Evolutionary conservation across 2,329 filamentous ascomycete species (phyloP).

Genomic region (Hypomyces rosellus): DNA sequence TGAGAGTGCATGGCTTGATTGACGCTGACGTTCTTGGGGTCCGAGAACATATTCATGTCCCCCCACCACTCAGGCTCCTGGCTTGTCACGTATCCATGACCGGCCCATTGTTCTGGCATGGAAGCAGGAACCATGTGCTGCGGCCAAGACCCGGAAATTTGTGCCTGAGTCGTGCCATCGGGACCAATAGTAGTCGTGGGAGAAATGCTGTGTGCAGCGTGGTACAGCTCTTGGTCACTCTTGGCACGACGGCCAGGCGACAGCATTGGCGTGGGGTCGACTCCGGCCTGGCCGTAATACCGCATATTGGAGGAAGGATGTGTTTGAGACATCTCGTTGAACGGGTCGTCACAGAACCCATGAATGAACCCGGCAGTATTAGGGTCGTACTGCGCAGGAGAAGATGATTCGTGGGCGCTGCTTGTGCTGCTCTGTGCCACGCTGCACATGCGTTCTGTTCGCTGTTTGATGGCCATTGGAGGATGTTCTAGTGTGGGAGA

Average conservation of each 20-base stretch:
- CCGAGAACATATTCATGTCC: slow-evolving; percentile 14
- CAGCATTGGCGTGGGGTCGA: slow-evolving; percentile 30
- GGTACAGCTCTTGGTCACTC: slow-evolving; percentile 23
- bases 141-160: slow-evolving; percentile 13
- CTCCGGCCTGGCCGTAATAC: slow-evolving; percentile 26
- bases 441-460: slow-evolving; percentile 19
- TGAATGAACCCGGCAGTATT: slow-evolving; percentile 26
- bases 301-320: slow-evolving; percentile 19
- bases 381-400: slow-evolving; percentile 22
- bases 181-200: not conserved
- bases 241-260: slow-evolving; percentile 30
- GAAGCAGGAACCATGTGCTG: slow-evolving; percentile 18
- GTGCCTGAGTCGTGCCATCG: slow-evolving; percentile 8
- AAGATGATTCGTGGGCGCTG: slow-evolving; percentile 16
- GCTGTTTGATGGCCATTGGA: slow-evolving; percentile 28
- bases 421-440: slow-evolving; percentile 12
- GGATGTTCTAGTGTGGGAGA: slow-evolving; percentile 29
- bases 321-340: slow-evolving; percentile 24
- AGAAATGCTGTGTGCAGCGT: slow-evolving; percentile 2
- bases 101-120: slow-evolving; percentile 17
- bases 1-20: slow-evolving; percentile 37
- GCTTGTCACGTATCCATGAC: slow-evolving; percentile 22
- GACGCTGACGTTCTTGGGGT: slow-evolving; percentile 31
- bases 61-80: slow-evolving; percentile 23
- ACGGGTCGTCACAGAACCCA: slow-evolving; percentile 34